Base-by-base conservation (phyloP, 1,284 basidiomycete species). In the Takashimella tepidaria region DNA sequence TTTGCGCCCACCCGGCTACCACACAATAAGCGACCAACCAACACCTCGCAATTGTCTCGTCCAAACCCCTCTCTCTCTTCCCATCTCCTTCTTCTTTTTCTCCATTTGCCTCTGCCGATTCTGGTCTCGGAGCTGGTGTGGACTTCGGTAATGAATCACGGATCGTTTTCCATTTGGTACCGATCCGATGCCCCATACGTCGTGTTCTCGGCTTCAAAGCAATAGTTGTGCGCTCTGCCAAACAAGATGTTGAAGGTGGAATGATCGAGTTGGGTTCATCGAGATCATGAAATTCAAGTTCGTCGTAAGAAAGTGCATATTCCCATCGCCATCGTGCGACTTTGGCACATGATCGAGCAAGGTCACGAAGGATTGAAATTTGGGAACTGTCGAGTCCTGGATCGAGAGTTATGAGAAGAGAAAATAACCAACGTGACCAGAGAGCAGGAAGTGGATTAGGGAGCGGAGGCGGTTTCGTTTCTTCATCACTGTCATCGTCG, bases 371-470 rank as follows among this genome's bases (percentile, higher is more conserved):
- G 1, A 82, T 78, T 60, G 83, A 86, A 73, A 87, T 86, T 63
- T 95, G 87, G 56, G 90, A 87, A 13, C 86, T 83, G 37, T 83
- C 81, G 26, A 93, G 76, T 27, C 83, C 79, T 12, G 83, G 80
- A 52, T 92, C 89, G 20, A 92, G 77, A 44, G 83, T 80, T 16
- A 85, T 78, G 13, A 97, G 79, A 43, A 93, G 80, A 3, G 82
- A 80, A 71, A 95, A 91, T 45, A 92, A 83, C 92, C 92, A 96
- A 27, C 82, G 82, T 2, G 83, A 82, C 66, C 93, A 88, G 21
- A 79, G 76, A 49, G 83, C 79, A 3, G 83, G 83, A 24, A 87
- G 79, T 19, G 78, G 74, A 23, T 56, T 49, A 21, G 47, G 13
- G 16, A 46, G 41, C 20, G 16, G 26, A 41, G 26, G 41, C 45